Evolutionary conservation across 805 yeast genomes (phyloP), one percentile per base, ranked within the genome.

Genomic region (Wickerhamiella australiensis): DNA sequence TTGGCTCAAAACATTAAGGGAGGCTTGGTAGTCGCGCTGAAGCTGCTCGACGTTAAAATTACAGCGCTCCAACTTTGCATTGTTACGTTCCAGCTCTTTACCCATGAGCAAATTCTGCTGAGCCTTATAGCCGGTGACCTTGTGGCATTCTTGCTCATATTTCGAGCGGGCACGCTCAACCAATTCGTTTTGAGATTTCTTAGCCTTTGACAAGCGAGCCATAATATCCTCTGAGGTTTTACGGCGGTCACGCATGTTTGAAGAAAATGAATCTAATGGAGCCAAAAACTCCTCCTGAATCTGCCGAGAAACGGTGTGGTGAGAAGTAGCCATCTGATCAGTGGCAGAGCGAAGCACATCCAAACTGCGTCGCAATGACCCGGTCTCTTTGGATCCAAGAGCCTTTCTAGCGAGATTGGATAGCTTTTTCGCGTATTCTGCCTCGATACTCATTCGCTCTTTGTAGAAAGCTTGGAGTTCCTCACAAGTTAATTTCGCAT

Each of bases 31-130:
- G 44, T 79, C 79, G 3, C 76, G 66, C 77, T 74, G 48, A 64
- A 65, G 31, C 57, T 61, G 22, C 61, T 60, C 64, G 68, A 72
- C 64, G 11, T 72, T 56, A 21, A 68, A 64, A 51, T 69, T 73
- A 5, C 75, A 66, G 54, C 73, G 75, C 42, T 70, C 72, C 41
- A 79, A 70, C 60, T 78, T 82, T 38, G 68, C 67, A 52, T 79
- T 73, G 56, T 76, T 68, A 53, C 72, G 75, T 51, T 80, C 82
- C 26, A 79, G 72, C 59, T 85, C 94, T 54, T 75, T 76, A 18
- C 88, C 92, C 69, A 84, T 76, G 25, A 85, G 71, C 20, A 86
- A 69, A 51, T 78, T 78, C 55, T 77, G 76, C 56, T 79, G 77
- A 5, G 87, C 79, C 42, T 72, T 68, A 50, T 72, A 72, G 3